A percentile compares a stretch with the other conserved stretches of the same genome.
These are phyloP conservation scores for Nannochloropsis oceanica DNA, from an alignment of 108 stramenopile genomes.

Conservation along the genomic window DNA sequence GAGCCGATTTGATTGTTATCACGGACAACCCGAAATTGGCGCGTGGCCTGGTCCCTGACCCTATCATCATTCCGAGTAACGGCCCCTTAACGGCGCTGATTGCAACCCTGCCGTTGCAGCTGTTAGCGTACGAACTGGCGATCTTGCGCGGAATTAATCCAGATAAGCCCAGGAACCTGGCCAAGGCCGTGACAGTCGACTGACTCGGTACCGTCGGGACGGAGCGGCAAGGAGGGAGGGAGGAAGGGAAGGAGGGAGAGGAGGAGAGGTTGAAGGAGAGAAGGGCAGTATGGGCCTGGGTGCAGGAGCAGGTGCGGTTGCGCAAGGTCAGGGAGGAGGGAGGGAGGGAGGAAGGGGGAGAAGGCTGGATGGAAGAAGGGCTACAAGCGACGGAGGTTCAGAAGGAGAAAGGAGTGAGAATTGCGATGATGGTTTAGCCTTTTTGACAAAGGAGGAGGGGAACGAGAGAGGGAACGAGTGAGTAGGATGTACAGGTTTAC, in stretches of 20 bases:
- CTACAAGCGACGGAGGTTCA: neutral
- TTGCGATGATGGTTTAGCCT: neutral
- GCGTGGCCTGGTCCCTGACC: slow-evolving; percentile 61
- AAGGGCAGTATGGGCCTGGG: neutral
- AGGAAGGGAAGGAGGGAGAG: neutral
- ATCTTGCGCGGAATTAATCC: slow-evolving; percentile 85
- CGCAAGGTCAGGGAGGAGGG: neutral
- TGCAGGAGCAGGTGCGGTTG: neutral
- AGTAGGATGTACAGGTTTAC: neutral
- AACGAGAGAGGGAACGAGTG: neutral
- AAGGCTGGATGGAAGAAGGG: neutral
- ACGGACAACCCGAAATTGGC: slow-evolving; percentile 75
- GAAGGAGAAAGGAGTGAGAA: neutral
- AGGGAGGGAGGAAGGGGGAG: neutral
- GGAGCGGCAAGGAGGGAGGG: neutral
- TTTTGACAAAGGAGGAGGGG: neutral
- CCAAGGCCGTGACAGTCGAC: slow-evolving; percentile 98
- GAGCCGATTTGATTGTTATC: slow-evolving; percentile 88
- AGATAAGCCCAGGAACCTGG: slow-evolving; percentile 94
- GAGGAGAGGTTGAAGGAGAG: neutral
- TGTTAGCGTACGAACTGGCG: slow-evolving; percentile 95
- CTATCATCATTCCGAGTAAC: slow-evolving; percentile 85
- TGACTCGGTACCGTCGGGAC: slow-evolving; percentile 13
- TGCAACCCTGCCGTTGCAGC: slow-evolving; percentile 80
- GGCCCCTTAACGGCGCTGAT: slow-evolving; percentile 72